Evolutionary conservation across 257 asterid species (phyloP).

Genomic region (Verbascum thapsus): DNA sequence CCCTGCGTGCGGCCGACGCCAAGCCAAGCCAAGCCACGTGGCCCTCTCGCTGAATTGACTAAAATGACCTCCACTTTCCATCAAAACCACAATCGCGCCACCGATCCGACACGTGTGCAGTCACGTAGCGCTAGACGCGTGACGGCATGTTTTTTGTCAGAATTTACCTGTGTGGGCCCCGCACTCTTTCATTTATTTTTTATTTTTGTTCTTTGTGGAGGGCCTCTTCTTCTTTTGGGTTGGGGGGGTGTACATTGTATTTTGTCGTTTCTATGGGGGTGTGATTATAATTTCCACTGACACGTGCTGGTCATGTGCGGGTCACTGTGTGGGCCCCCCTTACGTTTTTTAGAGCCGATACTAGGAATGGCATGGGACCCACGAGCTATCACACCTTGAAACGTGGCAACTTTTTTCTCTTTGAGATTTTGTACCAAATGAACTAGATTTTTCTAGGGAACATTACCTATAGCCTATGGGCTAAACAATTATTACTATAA

Average conservation of each 20-base stretch:
- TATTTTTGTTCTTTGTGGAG: neutral
- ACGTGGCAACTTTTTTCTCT: conserved; percentile 31
- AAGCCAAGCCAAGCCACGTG: conserved; percentile 32
- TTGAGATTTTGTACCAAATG: conserved; percentile 9
- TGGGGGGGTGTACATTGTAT: conserved; percentile 31
- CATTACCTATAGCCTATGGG: no score
- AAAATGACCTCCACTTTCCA: conserved; percentile 19
- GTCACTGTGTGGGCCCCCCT: conserved; percentile 13
- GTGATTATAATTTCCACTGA: conserved; percentile 11
- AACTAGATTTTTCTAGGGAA: conserved; percentile 3
- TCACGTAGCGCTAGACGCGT: conserved; percentile 44
- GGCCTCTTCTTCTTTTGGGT: neutral
- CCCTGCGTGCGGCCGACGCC: conserved; percentile 44
- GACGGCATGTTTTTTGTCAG: conserved; percentile 56
- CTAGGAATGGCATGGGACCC: conserved; percentile 24
- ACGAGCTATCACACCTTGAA: conserved; percentile 2
- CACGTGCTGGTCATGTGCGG: conserved; percentile 37
- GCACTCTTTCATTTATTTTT: neutral
- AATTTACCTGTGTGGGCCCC: conserved; percentile 31
- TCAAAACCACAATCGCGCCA: conserved; percentile 26
- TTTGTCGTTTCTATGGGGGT: conserved; percentile 37
- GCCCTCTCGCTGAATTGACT: conserved; percentile 18
- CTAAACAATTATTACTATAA: no score
- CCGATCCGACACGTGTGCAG: conserved; percentile 34
- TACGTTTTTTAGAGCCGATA: conserved; percentile 17